phyloP scores from a whole-genome alignment of 73 alveolate genomes.

The Paramecium octaurelia region DNA sequence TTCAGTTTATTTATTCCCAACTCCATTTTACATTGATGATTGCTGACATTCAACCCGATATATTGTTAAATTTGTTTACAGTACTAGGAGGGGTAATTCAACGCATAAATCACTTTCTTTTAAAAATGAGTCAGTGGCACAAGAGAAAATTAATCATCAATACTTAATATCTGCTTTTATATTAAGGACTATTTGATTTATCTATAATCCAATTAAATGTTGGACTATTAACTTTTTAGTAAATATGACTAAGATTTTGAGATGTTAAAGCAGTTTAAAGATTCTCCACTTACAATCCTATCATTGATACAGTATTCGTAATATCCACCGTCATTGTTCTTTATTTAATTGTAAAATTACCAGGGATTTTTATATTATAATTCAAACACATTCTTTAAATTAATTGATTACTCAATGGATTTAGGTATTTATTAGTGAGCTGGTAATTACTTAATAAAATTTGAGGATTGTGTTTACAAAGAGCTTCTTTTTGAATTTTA shows the following conservation, averaged over 20 bases:
- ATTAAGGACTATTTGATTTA: neutral
- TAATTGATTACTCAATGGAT: neutral
- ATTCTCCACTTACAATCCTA: neutral
- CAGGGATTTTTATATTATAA: neutral
- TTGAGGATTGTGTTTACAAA: neutral
- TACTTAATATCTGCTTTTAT: neutral
- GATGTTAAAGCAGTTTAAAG: neutral
- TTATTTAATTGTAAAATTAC: neutral
- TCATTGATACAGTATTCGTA: neutral
- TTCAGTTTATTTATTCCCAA: neutral
- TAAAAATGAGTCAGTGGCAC: neutral
- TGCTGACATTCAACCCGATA: neutral
- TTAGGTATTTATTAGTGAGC: neutral
- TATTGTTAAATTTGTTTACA: neutral
- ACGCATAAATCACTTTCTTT: neutral
- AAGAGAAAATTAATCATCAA: neutral
- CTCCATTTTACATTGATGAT: neutral
- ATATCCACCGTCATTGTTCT: neutral
- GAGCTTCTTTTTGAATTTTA: neutral
- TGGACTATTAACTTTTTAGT: neutral
- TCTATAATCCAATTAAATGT: neutral
- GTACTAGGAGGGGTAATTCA: neutral
- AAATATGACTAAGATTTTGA: neutral
- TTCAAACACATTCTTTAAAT: neutral
- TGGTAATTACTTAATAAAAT: neutral